Percentiles rank a stretch among this genome's conserved stretches.
phyloP scores from a whole-genome alignment of 1,284 basidiomycete species.

The Marasmius fiardii region DNA sequence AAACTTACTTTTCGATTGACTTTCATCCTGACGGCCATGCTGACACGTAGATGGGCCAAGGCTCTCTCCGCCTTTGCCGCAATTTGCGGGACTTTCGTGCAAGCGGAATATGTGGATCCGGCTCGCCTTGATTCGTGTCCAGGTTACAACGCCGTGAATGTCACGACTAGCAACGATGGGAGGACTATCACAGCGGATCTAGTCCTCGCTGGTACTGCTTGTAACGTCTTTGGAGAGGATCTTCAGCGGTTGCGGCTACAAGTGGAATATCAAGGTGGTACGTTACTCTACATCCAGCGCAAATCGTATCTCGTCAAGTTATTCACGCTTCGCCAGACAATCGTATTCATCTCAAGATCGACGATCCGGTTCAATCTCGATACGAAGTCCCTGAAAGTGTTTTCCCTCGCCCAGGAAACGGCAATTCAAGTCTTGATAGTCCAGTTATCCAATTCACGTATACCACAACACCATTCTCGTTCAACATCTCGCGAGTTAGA shows the following conservation, averaged over 20 bases:
- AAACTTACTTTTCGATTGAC: too few species aligned
- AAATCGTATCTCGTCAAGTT: neutral
- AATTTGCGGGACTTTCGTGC: neutral
- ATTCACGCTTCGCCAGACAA: conserved; percentile 33
- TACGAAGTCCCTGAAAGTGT: conserved; percentile 71
- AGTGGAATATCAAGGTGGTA: conserved; percentile 59
- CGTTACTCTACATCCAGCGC: conserved; percentile 20
- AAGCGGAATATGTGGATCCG: conserved; percentile 25
- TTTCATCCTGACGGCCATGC: neutral
- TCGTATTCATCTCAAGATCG: conserved; percentile 74
- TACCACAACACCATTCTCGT: conserved; percentile 65
- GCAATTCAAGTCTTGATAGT: conserved; percentile 27
- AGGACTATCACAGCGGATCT: conserved; percentile 50
- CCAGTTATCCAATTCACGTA: conserved; percentile 63
- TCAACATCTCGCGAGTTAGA: conserved; percentile 57
- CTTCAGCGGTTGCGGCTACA: conserved; percentile 45
- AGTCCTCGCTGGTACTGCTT: conserved; percentile 48
- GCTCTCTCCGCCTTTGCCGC: neutral
- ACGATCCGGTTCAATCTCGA: conserved; percentile 50
- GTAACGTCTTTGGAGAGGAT: conserved; percentile 65
- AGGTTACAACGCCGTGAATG: conserved; percentile 40
- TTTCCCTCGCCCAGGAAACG: conserved; percentile 50
- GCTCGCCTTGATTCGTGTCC: conserved; percentile 45
- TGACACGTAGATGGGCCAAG: neutral
- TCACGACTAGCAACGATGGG: conserved; percentile 34